These are phyloP conservation scores for Candida stauntonica DNA, from an alignment of 805 yeast species.

Conservation along the genomic window DNA sequence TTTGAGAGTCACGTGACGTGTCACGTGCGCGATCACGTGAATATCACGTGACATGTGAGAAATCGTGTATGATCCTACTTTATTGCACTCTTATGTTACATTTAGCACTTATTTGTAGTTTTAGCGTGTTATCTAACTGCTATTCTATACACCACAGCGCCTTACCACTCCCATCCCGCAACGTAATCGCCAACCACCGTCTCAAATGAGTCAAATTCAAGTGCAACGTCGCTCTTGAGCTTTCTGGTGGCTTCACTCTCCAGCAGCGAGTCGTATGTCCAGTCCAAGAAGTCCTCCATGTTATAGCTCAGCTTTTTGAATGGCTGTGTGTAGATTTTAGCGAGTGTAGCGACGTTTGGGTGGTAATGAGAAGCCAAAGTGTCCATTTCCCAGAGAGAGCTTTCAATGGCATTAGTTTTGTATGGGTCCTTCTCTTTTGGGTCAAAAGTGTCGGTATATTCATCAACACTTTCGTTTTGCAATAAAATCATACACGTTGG, in stretches of 20 bases:
- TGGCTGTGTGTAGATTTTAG: conserved; percentile 84
- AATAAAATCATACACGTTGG: conserved; percentile 91
- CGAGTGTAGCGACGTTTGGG: conserved; percentile 91
- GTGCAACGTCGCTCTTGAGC: conserved; percentile 67
- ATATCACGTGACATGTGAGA: no score
- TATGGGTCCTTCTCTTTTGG: conserved; percentile 67
- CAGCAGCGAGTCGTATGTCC: conserved; percentile 68
- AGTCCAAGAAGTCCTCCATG: conserved; percentile 91
- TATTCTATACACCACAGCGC: no score
- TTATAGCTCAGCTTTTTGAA: conserved; percentile 82
- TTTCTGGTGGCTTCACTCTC: conserved; percentile 60
- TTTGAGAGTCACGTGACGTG: no score
- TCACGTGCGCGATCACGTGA: no score
- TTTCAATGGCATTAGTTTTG: conserved; percentile 70
- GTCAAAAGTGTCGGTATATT: conserved; percentile 63
- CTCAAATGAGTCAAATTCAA: conserved; percentile 57
- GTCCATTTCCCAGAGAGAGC: conserved; percentile 91
- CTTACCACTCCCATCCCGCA: conserved; percentile 26
- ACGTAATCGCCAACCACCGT: conserved; percentile 25
- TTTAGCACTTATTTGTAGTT: no score
- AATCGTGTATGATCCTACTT: no score
- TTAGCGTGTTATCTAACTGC: no score
- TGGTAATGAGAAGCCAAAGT: conserved; percentile 81
- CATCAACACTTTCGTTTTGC: conserved; percentile 40
- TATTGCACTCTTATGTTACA: no score